Base-by-base conservation (phyloP, 306 rosid species). In the Aeschynomene evenia region DNA sequence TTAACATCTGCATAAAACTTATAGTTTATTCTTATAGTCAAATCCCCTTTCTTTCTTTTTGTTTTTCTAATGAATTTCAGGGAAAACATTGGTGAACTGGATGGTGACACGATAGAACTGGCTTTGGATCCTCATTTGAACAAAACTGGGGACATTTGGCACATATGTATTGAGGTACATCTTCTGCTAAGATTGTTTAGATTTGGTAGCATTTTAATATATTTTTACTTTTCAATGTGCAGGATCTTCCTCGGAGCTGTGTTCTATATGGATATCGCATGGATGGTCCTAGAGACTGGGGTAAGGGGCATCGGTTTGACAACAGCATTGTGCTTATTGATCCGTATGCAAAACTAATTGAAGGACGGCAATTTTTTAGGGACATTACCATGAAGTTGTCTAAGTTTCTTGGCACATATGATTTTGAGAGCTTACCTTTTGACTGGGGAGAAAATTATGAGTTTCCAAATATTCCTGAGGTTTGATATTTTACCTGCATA, bases 121-220 rank as follows among this genome's bases (percentile, higher is more conserved):
- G 77, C 82, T 61, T 83, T 94, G 86, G 92, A 94, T 85, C 95
- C 86, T 74, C 69, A 64, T 54, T 68, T 69, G 77, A 91, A 94
- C 77, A 94, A 85, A 85, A 94, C 99, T 7, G 97, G 95, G 76
- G 96, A 94, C 77, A 77, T 91, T 70, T 94, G 99, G 99, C 99
- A 94, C 85, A 83, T 94, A 50, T 77, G 89, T 69, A 50, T 94
- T 46, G 82, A 91, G 97, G 97, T 94, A 86, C 18, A n/a, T 3
- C 66, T 67, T 72, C 68, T 57, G 40, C 56, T 71, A 43, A 9
- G 22, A 46, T 64, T 46, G 21, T 5, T 4, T 29, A 19, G 11
- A 22, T 9, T 46, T 34, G 20, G 49, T 46, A 48, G 46, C 18
- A 61, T 37, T 70, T 37, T 31, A 22, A 56, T 57, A 63, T 31